phyloP scores from a whole-genome alignment of 352 stramenopile genomes.

The Pythium insidiosum region DNA sequence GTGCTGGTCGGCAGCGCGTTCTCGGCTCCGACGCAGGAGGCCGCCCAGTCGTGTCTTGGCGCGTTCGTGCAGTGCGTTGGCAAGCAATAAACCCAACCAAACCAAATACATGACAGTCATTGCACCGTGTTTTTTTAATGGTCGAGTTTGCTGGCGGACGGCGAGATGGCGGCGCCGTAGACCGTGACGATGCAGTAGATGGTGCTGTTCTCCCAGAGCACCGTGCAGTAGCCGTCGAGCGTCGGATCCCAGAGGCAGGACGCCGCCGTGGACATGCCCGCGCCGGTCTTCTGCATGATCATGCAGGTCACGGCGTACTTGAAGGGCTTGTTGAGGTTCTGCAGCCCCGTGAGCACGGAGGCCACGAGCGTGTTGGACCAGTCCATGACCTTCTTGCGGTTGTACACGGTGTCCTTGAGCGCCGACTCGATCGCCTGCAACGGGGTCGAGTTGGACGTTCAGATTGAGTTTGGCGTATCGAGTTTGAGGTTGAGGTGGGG shows the following conservation, averaged over 20 bases:
- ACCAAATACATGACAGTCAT: too few relatives aligned
- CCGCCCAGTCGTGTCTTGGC: slow-evolving; percentile 36
- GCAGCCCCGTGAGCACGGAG: slow-evolving; percentile 64
- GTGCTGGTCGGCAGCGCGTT: slow-evolving; percentile 15
- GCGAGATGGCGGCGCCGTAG: slow-evolving; percentile 77
- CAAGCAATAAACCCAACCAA: too few relatives aligned
- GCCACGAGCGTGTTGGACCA: slow-evolving; percentile 81
- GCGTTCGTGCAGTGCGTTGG: slow-evolving; percentile 22
- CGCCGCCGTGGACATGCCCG: slow-evolving; percentile 54
- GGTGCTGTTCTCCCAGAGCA: slow-evolving; percentile 81
- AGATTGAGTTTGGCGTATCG: too few relatives aligned
- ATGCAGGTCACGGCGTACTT: slow-evolving; percentile 82
- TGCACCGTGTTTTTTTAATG: slow-evolving; percentile 31
- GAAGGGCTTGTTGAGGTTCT: slow-evolving; percentile 85
- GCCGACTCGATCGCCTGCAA: slow-evolving; percentile 58
- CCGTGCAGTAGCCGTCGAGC: slow-evolving; percentile 75
- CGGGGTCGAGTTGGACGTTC: too few relatives aligned
- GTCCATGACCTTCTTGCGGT: slow-evolving; percentile 80
- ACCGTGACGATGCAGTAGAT: slow-evolving; percentile 82
- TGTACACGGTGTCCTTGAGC: slow-evolving; percentile 80
- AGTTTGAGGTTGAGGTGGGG: background rate
- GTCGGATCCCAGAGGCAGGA: slow-evolving; percentile 73
- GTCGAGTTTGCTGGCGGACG: slow-evolving; percentile 61
- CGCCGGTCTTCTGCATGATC: slow-evolving; percentile 83
- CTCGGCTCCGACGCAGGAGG: slow-evolving; percentile 24